phyloP scores from a whole-genome alignment of 768 basidiomycete species.

The Astraeus odoratus region DNA sequence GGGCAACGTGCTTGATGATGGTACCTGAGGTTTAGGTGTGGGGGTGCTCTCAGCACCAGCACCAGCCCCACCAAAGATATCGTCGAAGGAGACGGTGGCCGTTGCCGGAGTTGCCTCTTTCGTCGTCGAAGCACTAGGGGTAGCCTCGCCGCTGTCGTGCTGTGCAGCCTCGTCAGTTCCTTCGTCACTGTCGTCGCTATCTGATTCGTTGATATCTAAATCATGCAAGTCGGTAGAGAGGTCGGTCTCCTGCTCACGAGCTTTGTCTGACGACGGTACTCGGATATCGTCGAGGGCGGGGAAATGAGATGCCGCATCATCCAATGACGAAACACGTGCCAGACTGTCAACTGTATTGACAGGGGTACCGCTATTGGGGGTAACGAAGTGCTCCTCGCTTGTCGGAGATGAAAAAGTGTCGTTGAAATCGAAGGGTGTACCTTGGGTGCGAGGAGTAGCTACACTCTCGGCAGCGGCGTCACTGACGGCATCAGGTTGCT shows the following conservation, averaged over 20 bases:
- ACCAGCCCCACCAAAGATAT: constrained; percentile 40
- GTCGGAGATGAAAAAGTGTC: constrained; percentile 39
- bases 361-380: constrained; percentile 32
- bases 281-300: constrained; percentile 31
- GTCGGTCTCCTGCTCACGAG: constrained; percentile 39
- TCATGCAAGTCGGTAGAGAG: constrained; percentile 49
- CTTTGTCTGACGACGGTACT: constrained; percentile 9
- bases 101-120: constrained; percentile 7
- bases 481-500: constrained; percentile 11
- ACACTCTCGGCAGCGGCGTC: constrained; percentile 17
- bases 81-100: constrained; percentile 41
- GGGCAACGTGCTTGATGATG: constrained; percentile 13
- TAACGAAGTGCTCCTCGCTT: constrained; percentile 28
- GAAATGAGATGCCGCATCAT: constrained; percentile 25
- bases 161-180: constrained; percentile 26
- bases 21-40: constrained; percentile 12
- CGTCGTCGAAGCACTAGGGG: constrained; percentile 10
- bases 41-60: constrained; percentile 16
- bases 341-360: constrained; percentile 9
- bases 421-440: constrained; percentile 9
- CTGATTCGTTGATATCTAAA: constrained; percentile 49
- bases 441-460: constrained; percentile 15
- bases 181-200: constrained; percentile 48
- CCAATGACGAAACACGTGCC: constrained; percentile 20
- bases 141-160: constrained; percentile 16